A percentile compares a stretch with the other conserved stretches of the same genome.
Evolutionary conservation across 2,329 filamentous ascomycete genomes (phyloP).

Genomic region (Pestalotiopsis sp.): DNA sequence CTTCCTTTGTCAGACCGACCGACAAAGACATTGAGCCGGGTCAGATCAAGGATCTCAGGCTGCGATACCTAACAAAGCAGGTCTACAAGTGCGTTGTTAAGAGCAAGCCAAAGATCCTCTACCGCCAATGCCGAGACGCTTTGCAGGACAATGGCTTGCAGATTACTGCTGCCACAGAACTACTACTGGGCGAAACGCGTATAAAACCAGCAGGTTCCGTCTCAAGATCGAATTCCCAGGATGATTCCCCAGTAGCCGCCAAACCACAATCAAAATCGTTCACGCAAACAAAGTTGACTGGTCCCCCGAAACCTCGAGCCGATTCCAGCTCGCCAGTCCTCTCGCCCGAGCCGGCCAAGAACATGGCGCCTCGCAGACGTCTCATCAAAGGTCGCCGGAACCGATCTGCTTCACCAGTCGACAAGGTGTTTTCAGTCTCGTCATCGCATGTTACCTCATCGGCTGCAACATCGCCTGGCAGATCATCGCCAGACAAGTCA

Average conservation of each 20-base stretch:
- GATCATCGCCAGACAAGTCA: conserved; percentile 10
- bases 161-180: conserved; percentile 13
- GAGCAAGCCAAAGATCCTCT: conserved; percentile 25
- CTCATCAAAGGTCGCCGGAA: conserved; percentile 32
- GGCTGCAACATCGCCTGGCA: conserved; percentile 27
- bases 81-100: conserved; percentile 32
- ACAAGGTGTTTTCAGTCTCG: conserved; percentile 33
- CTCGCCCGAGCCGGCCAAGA: conserved; percentile 19
- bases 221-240: background rate
- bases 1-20: conserved; percentile 30
- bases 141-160: conserved; percentile 20
- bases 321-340: conserved; percentile 18
- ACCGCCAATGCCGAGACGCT: conserved; percentile 32
- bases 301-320: background rate
- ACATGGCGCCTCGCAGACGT: conserved; percentile 27
- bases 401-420: conserved; percentile 26
- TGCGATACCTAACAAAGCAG: conserved; percentile 32
- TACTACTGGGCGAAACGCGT: conserved; percentile 12
- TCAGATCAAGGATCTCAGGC: conserved; percentile 32
- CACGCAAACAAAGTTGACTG: conserved; percentile 7
- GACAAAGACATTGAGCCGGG: conserved; percentile 27
- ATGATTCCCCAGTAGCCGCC: background rate
- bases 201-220: background rate
- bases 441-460: conserved; percentile 31
- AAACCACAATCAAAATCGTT: background rate